Evolutionary conservation across 768 basidiomycete species (phyloP), one percentile per base, ranked within the genome.

Genomic region (Termitomyces eurrhizus): DNA sequence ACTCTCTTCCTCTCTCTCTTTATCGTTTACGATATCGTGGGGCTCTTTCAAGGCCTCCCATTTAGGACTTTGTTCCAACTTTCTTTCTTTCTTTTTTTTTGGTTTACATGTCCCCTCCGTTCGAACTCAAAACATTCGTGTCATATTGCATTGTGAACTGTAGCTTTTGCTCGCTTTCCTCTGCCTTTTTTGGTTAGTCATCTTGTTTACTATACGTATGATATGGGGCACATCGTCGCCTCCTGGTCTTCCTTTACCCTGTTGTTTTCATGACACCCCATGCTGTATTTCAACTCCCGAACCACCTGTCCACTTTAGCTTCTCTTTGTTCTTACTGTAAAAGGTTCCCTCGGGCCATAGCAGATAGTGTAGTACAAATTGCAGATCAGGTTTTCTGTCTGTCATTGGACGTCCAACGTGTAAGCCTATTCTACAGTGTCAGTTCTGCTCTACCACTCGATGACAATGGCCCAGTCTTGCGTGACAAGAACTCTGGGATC

Each of bases 381-480:
- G 53, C 37, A 42, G 50, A 59, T 52, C 41, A 63, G 36, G 36
- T 53, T 46, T 37, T 52, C 32, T 46, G 29, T 54, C 52, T 48
- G 57, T 32, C 54, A 56, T 59, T 14, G 45, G 56, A 24, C 33
- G 11, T 5, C 18, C 14, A 6, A n/a, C n/a, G 6, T 48, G 1
- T 46, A 59, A 53, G 26, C 26, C 44, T 24, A 32, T 45, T 35
- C 21, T 36, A 33, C 24, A 24, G 4, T n/a, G 32, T 36, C 11
- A 42, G 36, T 39, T 12, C 39, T 44, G 9, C 13, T 59, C 66
- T 50, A 70, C 71, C 49, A 69, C 67, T 60, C 75, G 69, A 56
- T 67, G 69, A 21, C 73, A 69, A 93, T 81, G 51, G 75, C 75
- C 91, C 91, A 93, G 68, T 92, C 87, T 45, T 78, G 73, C 33